phyloP scores from a whole-genome alignment of 2,329 filamentous ascomycete genomes.

The Alternaria dauci region DNA sequence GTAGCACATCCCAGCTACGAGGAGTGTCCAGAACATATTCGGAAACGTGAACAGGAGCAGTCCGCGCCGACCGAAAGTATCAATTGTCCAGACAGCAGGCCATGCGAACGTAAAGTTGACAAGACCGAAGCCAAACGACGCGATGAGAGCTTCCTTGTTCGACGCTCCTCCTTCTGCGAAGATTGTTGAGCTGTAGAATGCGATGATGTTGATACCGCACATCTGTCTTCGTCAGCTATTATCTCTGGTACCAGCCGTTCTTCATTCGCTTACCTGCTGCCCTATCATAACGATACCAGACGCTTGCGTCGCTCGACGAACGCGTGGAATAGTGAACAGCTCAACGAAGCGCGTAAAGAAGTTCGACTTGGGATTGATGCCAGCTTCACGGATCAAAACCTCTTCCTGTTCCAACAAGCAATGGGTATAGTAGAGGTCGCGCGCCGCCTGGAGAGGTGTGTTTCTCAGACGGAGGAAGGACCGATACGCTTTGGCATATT shows the following conservation, averaged over 20 bases:
- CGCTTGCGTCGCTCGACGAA: slow-evolving; percentile 76
- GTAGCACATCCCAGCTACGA: slow-evolving; percentile 62
- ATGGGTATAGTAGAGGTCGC: slow-evolving; percentile 55
- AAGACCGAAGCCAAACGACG: slow-evolving; percentile 66
- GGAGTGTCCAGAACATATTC: slow-evolving; percentile 59
- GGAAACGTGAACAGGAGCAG: slow-evolving; percentile 61
- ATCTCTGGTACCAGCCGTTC: background rate
- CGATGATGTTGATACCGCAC: slow-evolving; percentile 61
- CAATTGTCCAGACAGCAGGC: slow-evolving; percentile 67
- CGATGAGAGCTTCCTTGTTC: slow-evolving; percentile 57
- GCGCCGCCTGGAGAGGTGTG: slow-evolving; percentile 52
- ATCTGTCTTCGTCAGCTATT: slow-evolving; percentile 43
- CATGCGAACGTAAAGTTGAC: slow-evolving; percentile 67
- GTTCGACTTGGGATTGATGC: slow-evolving; percentile 46
- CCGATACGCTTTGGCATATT: slow-evolving; percentile 50
- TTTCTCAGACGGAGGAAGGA: slow-evolving; percentile 52
- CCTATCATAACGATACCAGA: slow-evolving; percentile 80
- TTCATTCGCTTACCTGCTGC: slow-evolving; percentile 55
- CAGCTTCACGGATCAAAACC: slow-evolving; percentile 42
- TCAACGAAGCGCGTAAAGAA: slow-evolving; percentile 59
- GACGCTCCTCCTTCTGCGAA: slow-evolving; percentile 59
- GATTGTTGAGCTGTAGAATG: slow-evolving; percentile 62
- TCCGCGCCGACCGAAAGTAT: slow-evolving; percentile 59
- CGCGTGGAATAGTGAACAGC: slow-evolving; percentile 72
- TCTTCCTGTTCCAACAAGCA: slow-evolving; percentile 49